Evolutionary conservation across 441 rosid species (phyloP).

Genomic region (Brassica hybrid): DNA sequence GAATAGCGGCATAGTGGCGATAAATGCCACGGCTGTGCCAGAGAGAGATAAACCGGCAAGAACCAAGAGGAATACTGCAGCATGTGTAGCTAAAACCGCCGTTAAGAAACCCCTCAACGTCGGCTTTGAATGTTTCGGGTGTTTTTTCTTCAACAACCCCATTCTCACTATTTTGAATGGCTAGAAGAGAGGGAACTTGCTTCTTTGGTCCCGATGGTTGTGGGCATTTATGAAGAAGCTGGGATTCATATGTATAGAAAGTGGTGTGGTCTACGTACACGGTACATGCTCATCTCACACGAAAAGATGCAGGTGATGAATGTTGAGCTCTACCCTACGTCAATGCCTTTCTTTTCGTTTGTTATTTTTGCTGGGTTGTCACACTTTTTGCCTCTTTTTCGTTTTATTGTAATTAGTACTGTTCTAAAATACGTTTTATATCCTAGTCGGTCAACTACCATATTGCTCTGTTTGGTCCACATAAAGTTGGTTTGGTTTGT

Average conservation of each 20-base stretch:
- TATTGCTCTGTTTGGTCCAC: neutral
- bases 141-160: constrained; percentile 32
- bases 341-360: constrained; percentile 1
- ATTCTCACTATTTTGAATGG: constrained; percentile 6
- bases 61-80: constrained; percentile 64
- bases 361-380: constrained; percentile 16
- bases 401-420: neutral
- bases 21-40: constrained; percentile 61
- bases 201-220: constrained; percentile 7
- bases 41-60: constrained; percentile 68
- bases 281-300: constrained; percentile 69
- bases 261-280: constrained; percentile 43
- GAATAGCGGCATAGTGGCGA: constrained; percentile 65
- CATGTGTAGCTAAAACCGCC: constrained; percentile 54
- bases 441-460: neutral
- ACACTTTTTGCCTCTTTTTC: constrained; percentile 2
- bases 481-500: neutral
- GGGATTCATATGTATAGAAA: constrained; percentile 12
- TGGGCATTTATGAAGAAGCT: constrained; percentile 4
- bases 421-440: neutral
- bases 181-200: neutral
- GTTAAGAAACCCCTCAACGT: neutral
- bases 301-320: constrained; percentile 50
- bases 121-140: neutral
- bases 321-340: constrained; percentile 51